Conservation (phyloP, 352 stramenopile species). For the Phytophthora megakarya region DNA sequence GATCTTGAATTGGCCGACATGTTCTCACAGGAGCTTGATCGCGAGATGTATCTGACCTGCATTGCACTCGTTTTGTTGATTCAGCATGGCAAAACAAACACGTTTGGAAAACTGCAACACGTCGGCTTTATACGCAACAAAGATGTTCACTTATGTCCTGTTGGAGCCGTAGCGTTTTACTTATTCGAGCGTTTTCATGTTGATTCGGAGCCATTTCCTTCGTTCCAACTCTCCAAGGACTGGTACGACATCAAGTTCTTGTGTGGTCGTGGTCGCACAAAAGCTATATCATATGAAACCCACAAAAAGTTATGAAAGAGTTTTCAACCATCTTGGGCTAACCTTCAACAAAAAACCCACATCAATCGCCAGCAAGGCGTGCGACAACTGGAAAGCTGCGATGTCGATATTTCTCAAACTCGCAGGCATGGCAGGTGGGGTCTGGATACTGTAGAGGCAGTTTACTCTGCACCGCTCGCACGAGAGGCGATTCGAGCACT, state of each 20-base stretch:
- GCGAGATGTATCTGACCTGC: too few species aligned
- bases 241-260: conserved; percentile 19
- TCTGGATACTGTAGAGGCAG: not conserved
- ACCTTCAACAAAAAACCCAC: conserved; percentile 10
- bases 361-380: conserved; percentile 11
- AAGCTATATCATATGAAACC: not conserved
- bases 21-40: too few species aligned
- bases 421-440: conserved; percentile 2
- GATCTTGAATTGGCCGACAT: too few species aligned
- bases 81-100: too few species aligned
- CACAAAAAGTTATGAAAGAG: conserved; percentile 8
- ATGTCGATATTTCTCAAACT: conserved; percentile 7
- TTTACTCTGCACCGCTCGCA: conserved; percentile 3
- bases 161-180: too few species aligned
- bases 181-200: too few species aligned
- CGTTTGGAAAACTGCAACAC: too few species aligned
- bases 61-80: too few species aligned
- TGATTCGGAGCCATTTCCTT: not conserved
- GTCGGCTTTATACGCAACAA: too few species aligned
- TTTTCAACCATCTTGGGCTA: not conserved
- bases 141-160: too few species aligned
- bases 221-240: not conserved
- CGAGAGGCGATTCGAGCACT: not conserved
- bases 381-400: not conserved
- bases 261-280: not conserved